Conservation (phyloP, 2,329 filamentous ascomycete species). For the Xylariaceae sp. region DNA sequence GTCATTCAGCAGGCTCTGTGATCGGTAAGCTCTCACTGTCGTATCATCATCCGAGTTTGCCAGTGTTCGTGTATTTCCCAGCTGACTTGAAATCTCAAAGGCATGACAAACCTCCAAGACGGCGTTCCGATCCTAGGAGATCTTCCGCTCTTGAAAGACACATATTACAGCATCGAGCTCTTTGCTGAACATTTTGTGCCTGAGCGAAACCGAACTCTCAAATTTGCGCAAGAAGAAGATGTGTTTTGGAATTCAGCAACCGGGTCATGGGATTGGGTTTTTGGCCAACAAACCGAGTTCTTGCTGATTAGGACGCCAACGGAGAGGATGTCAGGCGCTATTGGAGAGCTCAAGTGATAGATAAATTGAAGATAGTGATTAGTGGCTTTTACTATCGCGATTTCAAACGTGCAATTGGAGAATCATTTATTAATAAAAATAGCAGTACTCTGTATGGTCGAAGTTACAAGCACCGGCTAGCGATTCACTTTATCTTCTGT, state of each 20-base stretch:
- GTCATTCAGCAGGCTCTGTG: conserved; percentile 45
- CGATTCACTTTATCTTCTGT: no score
- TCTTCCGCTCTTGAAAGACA: conserved; percentile 40
- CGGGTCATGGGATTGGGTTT: conserved; percentile 45
- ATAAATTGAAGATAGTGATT: no score
- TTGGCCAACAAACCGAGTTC: conserved; percentile 43
- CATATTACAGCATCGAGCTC: conserved; percentile 50
- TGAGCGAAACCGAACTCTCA: conserved; percentile 40
- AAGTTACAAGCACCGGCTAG: no score
- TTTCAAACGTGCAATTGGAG: no score
- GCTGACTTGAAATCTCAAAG: conserved; percentile 22
- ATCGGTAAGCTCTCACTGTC: conserved; percentile 35
- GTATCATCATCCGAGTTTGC: not conserved
- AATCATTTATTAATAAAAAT: no score
- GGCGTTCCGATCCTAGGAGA: conserved; percentile 45
- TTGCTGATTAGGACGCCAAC: conserved; percentile 32
- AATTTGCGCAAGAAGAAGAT: conserved; percentile 48
- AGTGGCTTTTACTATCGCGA: no score
- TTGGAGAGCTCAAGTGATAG: no score
- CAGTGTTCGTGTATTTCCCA: not conserved
- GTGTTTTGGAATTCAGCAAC: conserved; percentile 42
- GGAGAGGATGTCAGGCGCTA: no score
- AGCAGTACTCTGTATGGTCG: no score
- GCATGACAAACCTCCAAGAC: conserved; percentile 48
- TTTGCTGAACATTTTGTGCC: conserved; percentile 44